Evolutionary conservation across 176 grass and related monocot genomes (phyloP).

Genomic region (Triticum timopheevii): DNA sequence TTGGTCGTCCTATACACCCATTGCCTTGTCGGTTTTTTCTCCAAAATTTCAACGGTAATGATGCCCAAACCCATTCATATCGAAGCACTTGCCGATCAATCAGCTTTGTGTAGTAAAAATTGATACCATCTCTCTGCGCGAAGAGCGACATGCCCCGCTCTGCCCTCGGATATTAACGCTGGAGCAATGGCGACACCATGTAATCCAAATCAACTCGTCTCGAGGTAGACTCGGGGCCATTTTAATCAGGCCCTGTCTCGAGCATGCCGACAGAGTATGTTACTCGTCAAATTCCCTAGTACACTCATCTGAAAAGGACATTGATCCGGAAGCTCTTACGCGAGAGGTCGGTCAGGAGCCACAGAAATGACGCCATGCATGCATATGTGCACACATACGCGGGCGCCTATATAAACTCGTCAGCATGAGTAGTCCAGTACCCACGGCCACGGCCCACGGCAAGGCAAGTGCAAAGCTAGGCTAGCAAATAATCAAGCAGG

Average conservation of each 20-base stretch:
- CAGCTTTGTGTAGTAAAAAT: not conserved
- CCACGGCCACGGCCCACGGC: too few species aligned
- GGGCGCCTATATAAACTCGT: not conserved
- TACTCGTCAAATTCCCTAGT: not conserved
- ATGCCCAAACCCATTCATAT: too few species aligned
- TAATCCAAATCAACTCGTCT: not conserved
- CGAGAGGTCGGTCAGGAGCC: too few species aligned
- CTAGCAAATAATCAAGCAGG: too few species aligned
- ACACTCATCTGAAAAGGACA: not conserved
- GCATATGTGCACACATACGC: too few species aligned
- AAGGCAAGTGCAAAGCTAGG: too few species aligned
- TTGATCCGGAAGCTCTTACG: not conserved
- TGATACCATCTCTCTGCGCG: not conserved
- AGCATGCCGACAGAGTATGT: not conserved
- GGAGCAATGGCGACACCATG: not conserved
- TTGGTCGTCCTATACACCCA: too few species aligned
- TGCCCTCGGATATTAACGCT: not conserved
- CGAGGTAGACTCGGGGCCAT: too few species aligned
- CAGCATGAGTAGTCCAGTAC: not conserved
- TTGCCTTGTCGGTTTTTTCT: too few species aligned
- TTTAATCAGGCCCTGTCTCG: not conserved
- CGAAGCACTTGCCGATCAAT: too few species aligned
- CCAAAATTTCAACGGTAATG: too few species aligned
- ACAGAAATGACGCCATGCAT: too few species aligned
- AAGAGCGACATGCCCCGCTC: not conserved